phyloP scores from a whole-genome alignment of 2,329 filamentous ascomycete genomes.

The Aureobasidium sp. region DNA sequence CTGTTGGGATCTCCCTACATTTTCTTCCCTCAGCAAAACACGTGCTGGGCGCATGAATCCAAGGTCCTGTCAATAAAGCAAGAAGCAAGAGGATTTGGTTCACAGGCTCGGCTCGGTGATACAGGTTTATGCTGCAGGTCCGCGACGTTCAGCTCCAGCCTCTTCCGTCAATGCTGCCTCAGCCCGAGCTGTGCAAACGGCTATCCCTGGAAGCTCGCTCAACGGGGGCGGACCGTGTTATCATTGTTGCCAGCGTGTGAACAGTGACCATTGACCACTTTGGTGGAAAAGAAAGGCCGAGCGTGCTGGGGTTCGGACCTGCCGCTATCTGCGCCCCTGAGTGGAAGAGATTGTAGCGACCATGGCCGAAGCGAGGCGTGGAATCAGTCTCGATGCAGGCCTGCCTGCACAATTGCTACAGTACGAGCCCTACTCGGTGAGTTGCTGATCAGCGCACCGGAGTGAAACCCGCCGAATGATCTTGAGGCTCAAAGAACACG shows the following conservation, averaged over 20 bases:
- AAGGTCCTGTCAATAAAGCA: neutral
- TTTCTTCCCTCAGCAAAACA: neutral
- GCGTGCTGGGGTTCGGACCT: neutral
- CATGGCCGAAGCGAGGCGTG: neutral
- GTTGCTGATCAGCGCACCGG: neutral
- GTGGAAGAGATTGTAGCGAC: neutral
- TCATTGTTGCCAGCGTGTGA: neutral
- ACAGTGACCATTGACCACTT: neutral
- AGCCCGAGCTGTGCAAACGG: neutral
- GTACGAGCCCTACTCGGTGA: neutral
- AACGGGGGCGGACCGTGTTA: neutral
- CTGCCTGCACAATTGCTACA: neutral
- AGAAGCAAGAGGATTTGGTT: constrained; percentile 1
- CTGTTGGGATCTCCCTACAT: neutral
- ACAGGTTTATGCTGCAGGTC: neutral
- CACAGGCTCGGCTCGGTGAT: neutral
- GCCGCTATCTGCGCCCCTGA: neutral
- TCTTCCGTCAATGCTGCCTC: neutral
- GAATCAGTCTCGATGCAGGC: neutral
- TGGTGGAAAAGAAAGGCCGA: neutral
- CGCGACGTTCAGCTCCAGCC: neutral
- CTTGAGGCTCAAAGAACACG: neutral
- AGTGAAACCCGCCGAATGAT: neutral
- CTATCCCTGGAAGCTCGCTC: neutral
- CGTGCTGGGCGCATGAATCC: neutral